Percentiles rank a stretch among this genome's conserved stretches.
These are phyloP conservation scores for Plasmodium gallinaceum DNA, from an alignment of 169 alveolate genomes.

Conservation along the genomic window DNA sequence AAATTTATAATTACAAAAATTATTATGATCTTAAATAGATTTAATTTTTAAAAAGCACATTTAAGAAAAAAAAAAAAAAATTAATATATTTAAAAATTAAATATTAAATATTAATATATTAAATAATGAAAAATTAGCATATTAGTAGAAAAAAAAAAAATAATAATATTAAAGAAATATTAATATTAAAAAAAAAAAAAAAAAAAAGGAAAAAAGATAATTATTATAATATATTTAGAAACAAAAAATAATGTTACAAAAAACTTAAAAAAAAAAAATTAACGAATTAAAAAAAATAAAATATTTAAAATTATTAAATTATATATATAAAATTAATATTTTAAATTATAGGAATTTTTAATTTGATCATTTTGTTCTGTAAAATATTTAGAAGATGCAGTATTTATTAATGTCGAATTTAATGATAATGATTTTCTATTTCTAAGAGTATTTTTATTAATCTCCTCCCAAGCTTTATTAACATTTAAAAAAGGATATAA, in stretches of 20 bases:
- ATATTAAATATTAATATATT: too few relatives aligned
- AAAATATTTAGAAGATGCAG: constrained; percentile 36
- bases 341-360: constrained; percentile 35
- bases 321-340: constrained; percentile 8
- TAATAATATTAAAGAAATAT: too few relatives aligned
- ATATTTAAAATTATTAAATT: background rate
- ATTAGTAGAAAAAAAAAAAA: too few relatives aligned
- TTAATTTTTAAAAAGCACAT: too few relatives aligned
- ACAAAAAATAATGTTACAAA: background rate
- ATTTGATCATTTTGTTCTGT: constrained; percentile 18
- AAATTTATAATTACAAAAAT: too few relatives aligned
- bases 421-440: constrained; percentile 46
- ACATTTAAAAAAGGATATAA: constrained; percentile 79
- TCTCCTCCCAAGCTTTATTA: constrained; percentile 86
- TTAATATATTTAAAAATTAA: too few relatives aligned
- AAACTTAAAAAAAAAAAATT: background rate
- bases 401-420: constrained; percentile 45
- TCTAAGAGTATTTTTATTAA: constrained; percentile 72
- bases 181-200: too few relatives aligned
- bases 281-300: background rate
- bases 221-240: background rate
- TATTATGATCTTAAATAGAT: too few relatives aligned
- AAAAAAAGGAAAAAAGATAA: too few relatives aligned
- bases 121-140: too few relatives aligned
- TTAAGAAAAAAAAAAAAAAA: too few relatives aligned